These are phyloP conservation scores for Ormosia emarginata DNA, from an alignment of 306 rosid species.

Conservation along the genomic window DNA sequence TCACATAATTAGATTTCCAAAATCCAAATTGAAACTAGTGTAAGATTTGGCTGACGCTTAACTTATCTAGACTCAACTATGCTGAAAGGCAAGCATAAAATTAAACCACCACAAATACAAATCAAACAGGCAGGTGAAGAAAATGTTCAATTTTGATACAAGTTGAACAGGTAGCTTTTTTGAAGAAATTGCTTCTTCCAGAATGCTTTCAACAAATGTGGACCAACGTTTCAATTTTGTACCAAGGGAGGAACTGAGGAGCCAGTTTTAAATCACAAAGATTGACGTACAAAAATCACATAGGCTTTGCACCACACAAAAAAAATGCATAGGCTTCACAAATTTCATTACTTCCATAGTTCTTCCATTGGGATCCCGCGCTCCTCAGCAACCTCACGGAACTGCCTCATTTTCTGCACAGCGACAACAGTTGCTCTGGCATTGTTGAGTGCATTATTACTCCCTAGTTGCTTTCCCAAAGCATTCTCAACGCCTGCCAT, in stretches of 20 bases:
- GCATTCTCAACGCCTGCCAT: slow-evolving; percentile 99
- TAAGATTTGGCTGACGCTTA: not conserved
- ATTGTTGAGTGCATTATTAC: slow-evolving; percentile 92
- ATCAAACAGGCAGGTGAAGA: slow-evolving; percentile 2
- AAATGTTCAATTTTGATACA: slow-evolving; percentile 27
- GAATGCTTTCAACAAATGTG: slow-evolving; percentile 27
- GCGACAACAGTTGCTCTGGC: slow-evolving; percentile 86
- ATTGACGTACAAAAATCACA: slow-evolving; percentile 26
- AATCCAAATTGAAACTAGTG: no score
- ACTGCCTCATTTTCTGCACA: slow-evolving; percentile 78
- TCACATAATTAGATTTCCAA: no score
- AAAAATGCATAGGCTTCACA: slow-evolving; percentile 14
- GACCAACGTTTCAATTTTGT: slow-evolving; percentile 11
- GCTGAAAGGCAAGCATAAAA: not conserved
- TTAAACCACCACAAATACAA: not conserved
- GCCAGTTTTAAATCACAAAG: slow-evolving; percentile 34
- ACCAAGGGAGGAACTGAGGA: not conserved
- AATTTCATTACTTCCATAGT: slow-evolving; percentile 67
- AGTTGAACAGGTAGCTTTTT: slow-evolving; percentile 15
- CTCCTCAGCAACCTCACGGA: slow-evolving; percentile 67
- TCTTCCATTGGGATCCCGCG: slow-evolving; percentile 99
- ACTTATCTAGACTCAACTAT: not conserved
- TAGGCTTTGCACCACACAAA: no score
- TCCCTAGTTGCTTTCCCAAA: slow-evolving; percentile 88
- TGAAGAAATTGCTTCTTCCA: not conserved